Percentiles rank a stretch among this genome's conserved stretches.
phyloP scores from a whole-genome alignment of 139 green algal genomes.

The Ulvella scutata region DNA sequence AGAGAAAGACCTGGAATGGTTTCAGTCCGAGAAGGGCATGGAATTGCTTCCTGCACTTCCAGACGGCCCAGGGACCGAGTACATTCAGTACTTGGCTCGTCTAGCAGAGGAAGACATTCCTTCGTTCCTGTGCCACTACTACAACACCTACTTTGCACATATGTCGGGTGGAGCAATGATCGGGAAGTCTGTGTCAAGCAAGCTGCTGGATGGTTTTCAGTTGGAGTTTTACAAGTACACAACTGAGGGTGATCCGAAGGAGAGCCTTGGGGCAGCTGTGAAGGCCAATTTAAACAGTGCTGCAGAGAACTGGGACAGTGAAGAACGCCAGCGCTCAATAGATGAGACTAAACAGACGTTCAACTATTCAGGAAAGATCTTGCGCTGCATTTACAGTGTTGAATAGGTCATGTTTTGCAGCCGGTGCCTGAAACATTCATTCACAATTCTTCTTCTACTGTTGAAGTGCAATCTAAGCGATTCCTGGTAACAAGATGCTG shows the following conservation, averaged over 20 bases:
- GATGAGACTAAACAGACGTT: neutral
- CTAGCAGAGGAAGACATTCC: neutral
- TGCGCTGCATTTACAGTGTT: too few species aligned
- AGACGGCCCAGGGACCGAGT: neutral
- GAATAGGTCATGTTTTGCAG: too few species aligned
- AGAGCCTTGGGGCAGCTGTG: neutral
- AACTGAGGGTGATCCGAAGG: constrained; percentile 24
- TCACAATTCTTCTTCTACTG: too few species aligned
- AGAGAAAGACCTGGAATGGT: neutral
- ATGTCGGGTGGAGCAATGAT: constrained; percentile 41
- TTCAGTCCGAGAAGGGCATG: neutral
- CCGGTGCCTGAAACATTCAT: too few species aligned
- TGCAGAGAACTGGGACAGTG: neutral
- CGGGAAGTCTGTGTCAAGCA: constrained; percentile 14
- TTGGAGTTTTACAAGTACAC: constrained; percentile 36
- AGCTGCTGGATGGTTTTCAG: constrained; percentile 25
- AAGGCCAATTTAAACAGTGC: neutral
- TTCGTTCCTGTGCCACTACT: constrained; percentile 17
- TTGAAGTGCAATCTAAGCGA: too few species aligned
- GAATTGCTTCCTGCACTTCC: neutral
- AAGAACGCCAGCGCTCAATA: neutral
- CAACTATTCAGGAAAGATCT: neutral
- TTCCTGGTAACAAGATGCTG: too few species aligned
- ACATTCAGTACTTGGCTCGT: neutral
- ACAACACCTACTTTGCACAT: constrained; percentile 52